phyloP scores from a whole-genome alignment of 1,139 yeast species.

The Lodderomyces margitis region DNA sequence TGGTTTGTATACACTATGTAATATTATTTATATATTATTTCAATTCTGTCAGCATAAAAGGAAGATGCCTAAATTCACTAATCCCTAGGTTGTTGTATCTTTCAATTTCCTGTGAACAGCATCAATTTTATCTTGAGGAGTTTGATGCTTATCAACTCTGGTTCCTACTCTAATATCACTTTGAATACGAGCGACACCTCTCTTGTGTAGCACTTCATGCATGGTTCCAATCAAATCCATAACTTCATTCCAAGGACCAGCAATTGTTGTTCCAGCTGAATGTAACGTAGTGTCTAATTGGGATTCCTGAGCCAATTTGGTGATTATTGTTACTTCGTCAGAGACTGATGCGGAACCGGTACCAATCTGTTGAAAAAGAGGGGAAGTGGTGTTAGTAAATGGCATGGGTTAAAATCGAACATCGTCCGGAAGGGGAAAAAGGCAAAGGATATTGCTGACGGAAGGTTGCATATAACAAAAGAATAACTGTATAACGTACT shows the following conservation, averaged over 20 bases:
- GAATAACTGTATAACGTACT: slow-evolving; percentile 11
- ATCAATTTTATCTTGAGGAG: slow-evolving; percentile 64
- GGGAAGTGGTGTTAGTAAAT: slow-evolving; percentile 17
- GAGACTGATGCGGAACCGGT: slow-evolving; percentile 76
- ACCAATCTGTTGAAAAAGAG: slow-evolving; percentile 50
- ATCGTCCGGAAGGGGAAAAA: background rate
- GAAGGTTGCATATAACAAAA: background rate
- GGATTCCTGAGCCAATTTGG: slow-evolving; percentile 57
- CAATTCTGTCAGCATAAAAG: too few relatives aligned
- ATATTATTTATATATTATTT: too few relatives aligned
- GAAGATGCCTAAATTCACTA: too few relatives aligned
- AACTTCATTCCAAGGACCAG: slow-evolving; percentile 91
- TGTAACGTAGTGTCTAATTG: slow-evolving; percentile 67
- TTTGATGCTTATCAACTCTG: slow-evolving; percentile 64
- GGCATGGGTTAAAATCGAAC: slow-evolving; percentile 6
- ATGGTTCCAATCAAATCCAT: slow-evolving; percentile 75
- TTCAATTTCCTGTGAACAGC: slow-evolving; percentile 53
- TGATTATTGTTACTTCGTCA: slow-evolving; percentile 71
- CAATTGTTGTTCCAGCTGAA: slow-evolving; percentile 88
- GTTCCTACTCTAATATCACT: slow-evolving; percentile 86
- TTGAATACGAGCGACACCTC: slow-evolving; percentile 74
- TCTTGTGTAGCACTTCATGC: slow-evolving; percentile 65
- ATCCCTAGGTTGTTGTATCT: background rate
- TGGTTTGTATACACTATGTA: too few relatives aligned
- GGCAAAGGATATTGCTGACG: background rate